Evolutionary conservation across 306 rosid genomes (phyloP), one percentile per base, ranked within the genome.

Genomic region (Medicago arabica): DNA sequence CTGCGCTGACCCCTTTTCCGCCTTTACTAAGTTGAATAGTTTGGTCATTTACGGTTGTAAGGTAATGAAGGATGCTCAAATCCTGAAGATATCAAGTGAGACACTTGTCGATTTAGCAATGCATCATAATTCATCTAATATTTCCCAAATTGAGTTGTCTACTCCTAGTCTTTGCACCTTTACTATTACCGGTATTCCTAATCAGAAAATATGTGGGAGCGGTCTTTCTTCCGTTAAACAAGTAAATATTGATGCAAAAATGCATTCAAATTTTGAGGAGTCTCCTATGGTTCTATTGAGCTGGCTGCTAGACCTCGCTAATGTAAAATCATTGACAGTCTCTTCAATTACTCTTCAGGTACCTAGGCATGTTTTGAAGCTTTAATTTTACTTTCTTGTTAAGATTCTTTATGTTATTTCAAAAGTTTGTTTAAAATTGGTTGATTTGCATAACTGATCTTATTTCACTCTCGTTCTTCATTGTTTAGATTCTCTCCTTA

Each of bases 301-400:
- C 39, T 51, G 67, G 78, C 19, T 79, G 54, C 3, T 10, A 55
- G 44, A 17, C 36, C 46, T 80, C 55, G 36, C 36, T 16, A 55
- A 39, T 73, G 9, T 73, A 8, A 49, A 46, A 55, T 55, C 76
- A 4, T 41, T 73, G 60, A 57, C 46, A 0, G 62, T 79, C 8
- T 25, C 83, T 34, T 10, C 69, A 15, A 66, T 49, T 73, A 55
- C 75, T 66, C 79, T 80, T 5, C 79, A 65, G 83, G 83, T 71
- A 63, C 5, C 36, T 18, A 34, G 6, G 17, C 19, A 43, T 77
- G 28, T 69, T 51, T n/a, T 51, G 10, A 0, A 8, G 3, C 57
- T 7, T 51, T n/a, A 51, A 15, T n/a, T 51, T n/a, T 51, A n/a
- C 57, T 34, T 34, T 34, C 38, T 34, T 34, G 38, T 34, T 34